phyloP scores from a whole-genome alignment of 805 yeast species.

The Trichomonascus vanleenenianus region DNA sequence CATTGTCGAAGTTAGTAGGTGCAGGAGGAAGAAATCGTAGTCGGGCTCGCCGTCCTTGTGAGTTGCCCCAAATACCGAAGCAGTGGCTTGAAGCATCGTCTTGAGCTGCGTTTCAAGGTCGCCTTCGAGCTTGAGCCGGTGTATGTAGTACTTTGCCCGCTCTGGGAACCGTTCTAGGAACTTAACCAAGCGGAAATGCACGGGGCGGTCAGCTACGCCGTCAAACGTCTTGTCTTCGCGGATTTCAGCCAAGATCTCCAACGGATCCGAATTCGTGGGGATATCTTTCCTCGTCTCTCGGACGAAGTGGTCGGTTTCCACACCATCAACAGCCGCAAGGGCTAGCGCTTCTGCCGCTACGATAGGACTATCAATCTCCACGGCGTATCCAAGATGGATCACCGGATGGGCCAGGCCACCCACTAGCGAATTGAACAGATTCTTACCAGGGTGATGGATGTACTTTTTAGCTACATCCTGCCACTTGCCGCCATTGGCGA shows the following conservation, averaged over 20 bases:
- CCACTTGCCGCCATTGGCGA: constrained; percentile 30
- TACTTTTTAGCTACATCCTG: constrained; percentile 20
- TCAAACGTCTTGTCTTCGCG: constrained; percentile 17
- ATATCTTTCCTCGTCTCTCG: neutral
- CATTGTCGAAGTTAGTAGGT: constrained; percentile 23
- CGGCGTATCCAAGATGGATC: constrained; percentile 30
- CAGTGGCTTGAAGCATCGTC: constrained; percentile 12
- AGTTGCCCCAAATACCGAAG: constrained; percentile 19
- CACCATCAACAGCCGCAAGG: constrained; percentile 17
- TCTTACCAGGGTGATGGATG: constrained; percentile 8
- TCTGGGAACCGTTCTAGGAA: constrained; percentile 10
- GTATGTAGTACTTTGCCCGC: neutral
- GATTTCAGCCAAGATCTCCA: constrained; percentile 16
- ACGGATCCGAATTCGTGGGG: constrained; percentile 11
- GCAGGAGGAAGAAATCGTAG: constrained; percentile 25
- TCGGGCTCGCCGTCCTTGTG: constrained; percentile 16
- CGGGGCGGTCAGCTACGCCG: constrained; percentile 5
- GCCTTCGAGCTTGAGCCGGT: neutral
- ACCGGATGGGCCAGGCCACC: constrained; percentile 26
- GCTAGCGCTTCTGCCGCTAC: constrained; percentile 31
- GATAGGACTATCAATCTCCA: constrained; percentile 27
- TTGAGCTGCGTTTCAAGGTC: neutral
- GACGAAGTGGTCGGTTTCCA: neutral
- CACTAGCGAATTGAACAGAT: constrained; percentile 17
- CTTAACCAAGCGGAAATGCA: constrained; percentile 2